Base-by-base conservation (phyloP, 2,329 filamentous ascomycete genomes). In the Monosporascus sp. region DNA sequence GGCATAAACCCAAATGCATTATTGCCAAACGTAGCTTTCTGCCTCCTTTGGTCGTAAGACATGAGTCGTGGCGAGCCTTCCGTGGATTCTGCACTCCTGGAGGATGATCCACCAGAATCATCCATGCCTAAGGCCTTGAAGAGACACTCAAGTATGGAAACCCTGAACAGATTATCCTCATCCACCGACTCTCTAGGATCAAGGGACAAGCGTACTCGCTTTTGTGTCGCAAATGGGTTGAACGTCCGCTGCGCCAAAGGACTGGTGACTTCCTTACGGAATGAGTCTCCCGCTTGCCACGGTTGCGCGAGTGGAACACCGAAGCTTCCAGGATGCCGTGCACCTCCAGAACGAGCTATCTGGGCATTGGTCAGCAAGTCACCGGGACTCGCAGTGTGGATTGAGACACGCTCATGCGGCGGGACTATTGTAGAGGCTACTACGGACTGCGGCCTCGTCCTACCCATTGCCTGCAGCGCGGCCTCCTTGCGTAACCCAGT, bases 1-100 rank as follows among this genome's bases (percentile, higher is more conserved):
- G 93, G 90, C 65, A 97, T 95, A 63, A 92, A 89, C 1, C 90
- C 91, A 73, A 99, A 95, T 0, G 93, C 90, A 68, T 97, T 85
- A 59, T 70, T 94, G 57, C 78, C 86, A 64, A 94, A 92, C 0
- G 89, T 77, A 0, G 88, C 85, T 63, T 90, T 96, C 56, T 93
- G 86, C 24, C 88, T 82, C 59, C 82, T 85, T 45, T 89, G 85
- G 66, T 99, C 94, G 57, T 90, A 89, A 0, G 91, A 95, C 0
- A 92, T 80, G 6, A 97, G 77, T 35, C 87, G 82, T 2, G 94
- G 94, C 1, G 94, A 97, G 8, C 84, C 88, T 60, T 97, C 92
- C 0, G 86, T 85, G 0, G 94, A 97, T 49, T 86, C 85, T 0
- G 80, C 75, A 60, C 88, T 88, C 48, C 82, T 80, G 0, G 87